Evolutionary conservation across 768 basidiomycete genomes (phyloP).

Genomic region (Serendipita indica): DNA sequence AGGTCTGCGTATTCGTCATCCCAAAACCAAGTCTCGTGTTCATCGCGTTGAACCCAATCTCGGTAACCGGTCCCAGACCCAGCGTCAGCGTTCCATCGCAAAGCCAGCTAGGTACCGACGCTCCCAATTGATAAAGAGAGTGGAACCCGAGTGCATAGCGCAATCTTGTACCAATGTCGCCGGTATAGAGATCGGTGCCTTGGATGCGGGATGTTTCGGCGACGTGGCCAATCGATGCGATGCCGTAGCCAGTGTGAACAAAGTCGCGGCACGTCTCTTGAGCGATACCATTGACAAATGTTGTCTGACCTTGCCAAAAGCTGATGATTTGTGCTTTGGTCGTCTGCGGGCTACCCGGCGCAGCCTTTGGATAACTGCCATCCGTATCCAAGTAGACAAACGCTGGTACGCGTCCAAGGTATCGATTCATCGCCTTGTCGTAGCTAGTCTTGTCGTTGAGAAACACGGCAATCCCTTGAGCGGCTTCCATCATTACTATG

Average conservation of each 20-base stretch:
- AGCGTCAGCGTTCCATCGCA: not conserved
- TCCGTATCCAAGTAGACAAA: not conserved
- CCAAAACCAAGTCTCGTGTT: not conserved
- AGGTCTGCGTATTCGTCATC: not conserved
- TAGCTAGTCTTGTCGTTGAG: not conserved
- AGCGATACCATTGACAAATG: not conserved
- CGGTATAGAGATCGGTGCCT: not conserved
- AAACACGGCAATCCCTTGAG: not conserved
- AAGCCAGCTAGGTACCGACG: not conserved
- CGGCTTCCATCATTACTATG: conserved; percentile 5
- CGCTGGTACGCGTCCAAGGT: not conserved
- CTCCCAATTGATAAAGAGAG: not conserved
- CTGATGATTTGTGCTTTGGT: not conserved
- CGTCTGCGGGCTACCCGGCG: not conserved
- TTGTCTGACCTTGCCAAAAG: not conserved
- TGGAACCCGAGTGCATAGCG: not conserved
- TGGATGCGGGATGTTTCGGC: not conserved
- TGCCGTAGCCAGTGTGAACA: not conserved
- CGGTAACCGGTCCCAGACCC: not conserved
- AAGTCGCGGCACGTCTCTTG: conserved; percentile 2
- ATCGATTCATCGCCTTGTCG: not conserved
- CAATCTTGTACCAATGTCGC: not conserved
- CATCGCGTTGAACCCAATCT: not conserved
- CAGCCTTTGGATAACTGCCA: not conserved
- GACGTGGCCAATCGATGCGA: not conserved